Conservation (phyloP, 441 rosid species). For the Sinapis alba region DNA sequence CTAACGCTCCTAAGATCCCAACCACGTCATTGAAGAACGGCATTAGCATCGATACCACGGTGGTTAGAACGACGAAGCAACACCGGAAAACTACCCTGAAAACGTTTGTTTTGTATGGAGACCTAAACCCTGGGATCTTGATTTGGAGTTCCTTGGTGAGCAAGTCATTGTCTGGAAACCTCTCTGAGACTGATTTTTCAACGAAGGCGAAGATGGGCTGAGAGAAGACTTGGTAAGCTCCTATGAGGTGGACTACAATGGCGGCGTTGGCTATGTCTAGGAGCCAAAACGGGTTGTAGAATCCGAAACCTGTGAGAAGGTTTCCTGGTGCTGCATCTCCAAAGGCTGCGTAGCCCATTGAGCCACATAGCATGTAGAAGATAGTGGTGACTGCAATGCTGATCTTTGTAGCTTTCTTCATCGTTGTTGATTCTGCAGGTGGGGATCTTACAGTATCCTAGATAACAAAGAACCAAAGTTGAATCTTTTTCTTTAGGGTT, state of each 20-base stretch:
- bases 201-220: conserved; percentile 75
- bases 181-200: conserved; percentile 50
- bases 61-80: conserved; percentile 61
- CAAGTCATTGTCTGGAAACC: conserved; percentile 63
- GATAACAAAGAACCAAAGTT: neutral
- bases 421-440: conserved; percentile 65
- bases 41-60: conserved; percentile 77
- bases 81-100: conserved; percentile 80
- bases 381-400: conserved; percentile 53
- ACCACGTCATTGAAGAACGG: conserved; percentile 91
- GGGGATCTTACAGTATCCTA: conserved; percentile 66
- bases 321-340: conserved; percentile 64
- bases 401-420: conserved; percentile 60
- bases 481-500: neutral
- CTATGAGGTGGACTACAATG: conserved; percentile 58
- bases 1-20: conserved; percentile 82
- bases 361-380: conserved; percentile 64
- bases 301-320: conserved; percentile 64
- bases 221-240: conserved; percentile 52
- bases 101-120: conserved; percentile 57
- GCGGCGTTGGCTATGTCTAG: conserved; percentile 58
- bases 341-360: conserved; percentile 67
- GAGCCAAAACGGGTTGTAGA: conserved; percentile 63
- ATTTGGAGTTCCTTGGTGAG: conserved; percentile 59
- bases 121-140: conserved; percentile 49